Evolutionary conservation across 1,284 basidiomycete genomes (phyloP).

Genomic region (Ceratorhiza oryzae-sativae): DNA sequence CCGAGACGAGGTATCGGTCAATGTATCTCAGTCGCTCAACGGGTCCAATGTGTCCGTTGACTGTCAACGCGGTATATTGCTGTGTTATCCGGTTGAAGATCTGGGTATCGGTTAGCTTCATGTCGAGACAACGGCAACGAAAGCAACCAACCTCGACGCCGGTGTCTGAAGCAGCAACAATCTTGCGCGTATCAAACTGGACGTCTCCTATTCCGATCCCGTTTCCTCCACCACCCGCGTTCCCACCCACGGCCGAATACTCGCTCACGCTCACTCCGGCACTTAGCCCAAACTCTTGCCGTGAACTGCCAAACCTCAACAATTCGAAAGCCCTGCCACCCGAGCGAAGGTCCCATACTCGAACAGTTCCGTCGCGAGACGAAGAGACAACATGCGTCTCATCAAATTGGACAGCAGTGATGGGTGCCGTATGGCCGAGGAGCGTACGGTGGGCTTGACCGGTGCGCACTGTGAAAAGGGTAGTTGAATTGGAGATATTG

Average conservation of each 20-base stretch:
- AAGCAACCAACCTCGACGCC: slow-evolving; percentile 74
- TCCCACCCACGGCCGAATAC: slow-evolving; percentile 12
- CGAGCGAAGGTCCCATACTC: slow-evolving; percentile 88
- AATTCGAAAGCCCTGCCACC: slow-evolving; percentile 84
- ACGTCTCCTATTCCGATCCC: slow-evolving; percentile 51
- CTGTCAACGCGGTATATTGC: slow-evolving; percentile 82
- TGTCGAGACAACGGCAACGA: not conserved
- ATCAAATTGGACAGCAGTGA: slow-evolving; percentile 97
- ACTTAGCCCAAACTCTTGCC: slow-evolving; percentile 31
- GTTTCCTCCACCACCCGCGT: not conserved
- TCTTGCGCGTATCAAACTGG: slow-evolving; percentile 95
- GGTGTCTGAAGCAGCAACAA: slow-evolving; percentile 93
- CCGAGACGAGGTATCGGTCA: slow-evolving; percentile 93
- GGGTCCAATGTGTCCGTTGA: slow-evolving; percentile 92
- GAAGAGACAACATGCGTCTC: slow-evolving; percentile 80
- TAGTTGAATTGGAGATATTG: too few relatives aligned
- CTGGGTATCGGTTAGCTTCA: slow-evolving; percentile 53
- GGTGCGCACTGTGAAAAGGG: slow-evolving; percentile 88
- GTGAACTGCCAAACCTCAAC: slow-evolving; percentile 74
- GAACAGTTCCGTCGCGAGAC: slow-evolving; percentile 26
- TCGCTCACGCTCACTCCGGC: slow-evolving; percentile 28
- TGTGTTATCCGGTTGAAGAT: slow-evolving; percentile 95
- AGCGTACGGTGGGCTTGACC: slow-evolving; percentile 96
- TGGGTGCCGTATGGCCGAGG: slow-evolving; percentile 90
- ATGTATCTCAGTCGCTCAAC: slow-evolving; percentile 93